These are phyloP conservation scores for Phytopythium ostracodes DNA, from an alignment of 352 stramenopile species.

Conservation along the genomic window DNA sequence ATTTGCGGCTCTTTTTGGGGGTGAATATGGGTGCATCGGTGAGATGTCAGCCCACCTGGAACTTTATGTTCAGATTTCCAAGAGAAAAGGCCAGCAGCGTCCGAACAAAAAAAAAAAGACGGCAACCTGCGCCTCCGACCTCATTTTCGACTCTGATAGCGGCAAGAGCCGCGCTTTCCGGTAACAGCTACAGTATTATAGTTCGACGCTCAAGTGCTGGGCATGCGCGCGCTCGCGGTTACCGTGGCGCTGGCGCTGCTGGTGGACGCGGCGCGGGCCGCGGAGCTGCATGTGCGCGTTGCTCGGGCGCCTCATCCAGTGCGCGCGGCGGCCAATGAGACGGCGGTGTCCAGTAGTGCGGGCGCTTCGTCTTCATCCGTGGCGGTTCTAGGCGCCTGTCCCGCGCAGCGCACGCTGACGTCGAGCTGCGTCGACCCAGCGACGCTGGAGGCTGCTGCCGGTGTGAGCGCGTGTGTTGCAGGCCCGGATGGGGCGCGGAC, in stretches of 20 bases:
- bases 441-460: not conserved
- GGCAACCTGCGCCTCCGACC: not conserved
- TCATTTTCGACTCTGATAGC: not conserved
- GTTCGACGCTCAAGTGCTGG: slow-evolving; percentile 15
- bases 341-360: not conserved
- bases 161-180: too few relatives aligned
- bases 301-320: not conserved
- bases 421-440: slow-evolving; percentile 2
- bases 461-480: not conserved
- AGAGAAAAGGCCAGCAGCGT: not conserved
- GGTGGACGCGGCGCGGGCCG: not conserved
- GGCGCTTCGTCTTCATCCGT: not conserved
- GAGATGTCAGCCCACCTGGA: not conserved
- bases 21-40: not conserved
- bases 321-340: not conserved
- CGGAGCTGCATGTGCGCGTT: not conserved
- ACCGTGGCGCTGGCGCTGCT: not conserved
- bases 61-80: not conserved
- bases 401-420: not conserved
- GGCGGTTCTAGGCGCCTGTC: slow-evolving; percentile 1
- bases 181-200: too few relatives aligned
- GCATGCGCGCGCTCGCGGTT: slow-evolving; percentile 6
- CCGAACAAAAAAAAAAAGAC: not conserved
- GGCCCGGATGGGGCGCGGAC: not conserved
- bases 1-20: too few relatives aligned